These are phyloP conservation scores for Calonectria ilicicola DNA, from an alignment of 2,329 filamentous ascomycete species.

Conservation along the genomic window DNA sequence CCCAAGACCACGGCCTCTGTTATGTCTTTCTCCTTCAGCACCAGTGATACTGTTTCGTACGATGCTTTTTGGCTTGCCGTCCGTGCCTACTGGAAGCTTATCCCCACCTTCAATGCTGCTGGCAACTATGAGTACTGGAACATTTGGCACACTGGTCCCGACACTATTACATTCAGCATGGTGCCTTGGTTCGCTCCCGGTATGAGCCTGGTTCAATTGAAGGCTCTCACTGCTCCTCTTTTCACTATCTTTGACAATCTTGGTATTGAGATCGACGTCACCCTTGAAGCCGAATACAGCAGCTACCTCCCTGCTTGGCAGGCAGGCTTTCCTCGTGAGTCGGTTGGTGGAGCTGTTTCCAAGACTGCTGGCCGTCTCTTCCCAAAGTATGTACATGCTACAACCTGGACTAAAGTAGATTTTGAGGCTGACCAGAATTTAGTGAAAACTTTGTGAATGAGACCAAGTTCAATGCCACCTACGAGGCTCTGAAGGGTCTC, in stretches of 20 bases:
- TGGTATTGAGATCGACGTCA: slow-evolving; percentile 15
- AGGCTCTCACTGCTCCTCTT: slow-evolving; percentile 24
- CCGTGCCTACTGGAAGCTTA: slow-evolving; percentile 28
- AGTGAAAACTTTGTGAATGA: slow-evolving; percentile 34
- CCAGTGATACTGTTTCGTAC: slow-evolving; percentile 25
- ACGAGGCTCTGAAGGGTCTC: slow-evolving; percentile 51
- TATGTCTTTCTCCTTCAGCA: slow-evolving; percentile 39
- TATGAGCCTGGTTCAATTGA: slow-evolving; percentile 27
- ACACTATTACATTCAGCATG: slow-evolving; percentile 30
- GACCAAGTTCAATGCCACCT: slow-evolving; percentile 46
- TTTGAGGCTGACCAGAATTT: background rate
- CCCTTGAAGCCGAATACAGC: slow-evolving; percentile 30
- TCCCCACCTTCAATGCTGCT: slow-evolving; percentile 34
- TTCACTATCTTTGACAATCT: slow-evolving; percentile 25
- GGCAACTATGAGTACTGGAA: slow-evolving; percentile 40
- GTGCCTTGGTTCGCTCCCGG: slow-evolving; percentile 39
- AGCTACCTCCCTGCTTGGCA: slow-evolving; percentile 37
- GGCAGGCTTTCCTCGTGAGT: slow-evolving; percentile 33
- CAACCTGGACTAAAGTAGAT: background rate
- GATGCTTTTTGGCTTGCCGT: slow-evolving; percentile 38
- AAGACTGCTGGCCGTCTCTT: slow-evolving; percentile 40
- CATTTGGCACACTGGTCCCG: slow-evolving; percentile 23
- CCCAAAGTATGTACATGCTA: slow-evolving; percentile 20
- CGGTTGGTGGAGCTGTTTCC: slow-evolving; percentile 21
- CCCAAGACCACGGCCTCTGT: slow-evolving; percentile 42